A percentile compares a stretch with the other conserved stretches of the same genome.
phyloP scores from a whole-genome alignment of 345 rosid genomes.

The Leavenworthia alabamica region DNA sequence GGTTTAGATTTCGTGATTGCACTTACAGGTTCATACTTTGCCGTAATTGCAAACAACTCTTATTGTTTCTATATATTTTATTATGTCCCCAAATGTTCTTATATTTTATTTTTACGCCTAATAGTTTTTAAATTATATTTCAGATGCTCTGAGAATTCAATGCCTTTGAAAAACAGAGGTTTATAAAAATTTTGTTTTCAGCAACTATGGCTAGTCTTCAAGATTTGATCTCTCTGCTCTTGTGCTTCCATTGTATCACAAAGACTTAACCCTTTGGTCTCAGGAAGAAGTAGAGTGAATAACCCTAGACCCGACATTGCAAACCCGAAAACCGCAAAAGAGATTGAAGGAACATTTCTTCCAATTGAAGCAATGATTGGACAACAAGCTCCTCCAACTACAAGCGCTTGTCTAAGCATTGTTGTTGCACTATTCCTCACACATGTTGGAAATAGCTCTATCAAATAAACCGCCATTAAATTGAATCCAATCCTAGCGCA shows the following conservation, averaged over 20 bases:
- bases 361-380: constrained; percentile 34
- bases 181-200: not conserved
- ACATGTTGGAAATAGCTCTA: constrained; percentile 48
- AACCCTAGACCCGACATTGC: constrained; percentile 20
- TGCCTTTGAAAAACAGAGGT: not conserved
- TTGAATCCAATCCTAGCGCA: constrained; percentile 37
- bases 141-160: not conserved
- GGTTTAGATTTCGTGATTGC: constrained; percentile 19
- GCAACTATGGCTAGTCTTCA: not conserved
- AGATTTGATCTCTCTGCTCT: constrained; percentile 25
- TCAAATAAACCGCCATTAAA: constrained; percentile 34
- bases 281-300: constrained; percentile 28
- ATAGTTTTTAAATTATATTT: not conserved
- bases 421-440: constrained; percentile 43
- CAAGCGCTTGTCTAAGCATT: constrained; percentile 40
- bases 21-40: not conserved
- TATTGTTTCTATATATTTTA: not conserved
- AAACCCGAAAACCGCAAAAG: constrained; percentile 36
- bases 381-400: constrained; percentile 30
- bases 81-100: not conserved
- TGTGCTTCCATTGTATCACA: constrained; percentile 40
- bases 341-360: constrained; percentile 6
- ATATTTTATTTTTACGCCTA: not conserved
- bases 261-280: constrained; percentile 30
- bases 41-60: not conserved